Base-by-base conservation (phyloP, 2,329 filamentous ascomycete species). In the Trichoderma afroharzianum region DNA sequence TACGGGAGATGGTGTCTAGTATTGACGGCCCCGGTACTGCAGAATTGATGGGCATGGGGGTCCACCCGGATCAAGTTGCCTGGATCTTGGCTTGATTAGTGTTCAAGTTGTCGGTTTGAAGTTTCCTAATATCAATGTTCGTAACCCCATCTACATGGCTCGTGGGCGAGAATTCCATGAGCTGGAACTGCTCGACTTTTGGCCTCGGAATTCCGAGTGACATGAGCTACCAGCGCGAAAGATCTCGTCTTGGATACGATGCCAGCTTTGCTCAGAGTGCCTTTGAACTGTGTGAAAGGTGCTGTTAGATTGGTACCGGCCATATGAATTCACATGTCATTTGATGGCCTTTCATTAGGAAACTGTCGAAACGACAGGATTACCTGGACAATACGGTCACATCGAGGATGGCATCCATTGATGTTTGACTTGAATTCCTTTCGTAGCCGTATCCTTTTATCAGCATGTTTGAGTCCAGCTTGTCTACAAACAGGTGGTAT, bases 1-100 rank as follows among this genome's bases (percentile, higher is more conserved):
- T 47, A 39, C 21, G 32, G 11, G 21, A 39, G 30, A 66, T 33
- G 11, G 9, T 8, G 18, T 9, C n/a, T 12, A 43, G 61, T 21
- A 21, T 50, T 21, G n/a, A 26, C 18, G 39, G 26, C 24, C 11
- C n/a, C 39, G 61, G 61, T 26, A 26, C 36, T 30, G 39, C 39
- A 15, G 1, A 18, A 47, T 63, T 2, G 26, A 6, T 33, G 15
- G 14, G 14, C 62, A 43, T 43, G 26, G 14, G 47, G 21, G 47
- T 57, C 63, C 63, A 66, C 63, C 32, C 43, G 62, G 39, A 32
- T 33, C 39, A 50, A 64, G 28, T 53, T 32, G 62, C 39, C 47
- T 53, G n/a, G 47, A 64, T 53, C 26, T 64, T 6, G 9, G 6
- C 18, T 18, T 32, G 62, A 64, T 64, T 63, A 63, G 39, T 64